These are phyloP conservation scores for Rosa lucieae DNA, from an alignment of 306 rosid species.

Conservation along the genomic window DNA sequence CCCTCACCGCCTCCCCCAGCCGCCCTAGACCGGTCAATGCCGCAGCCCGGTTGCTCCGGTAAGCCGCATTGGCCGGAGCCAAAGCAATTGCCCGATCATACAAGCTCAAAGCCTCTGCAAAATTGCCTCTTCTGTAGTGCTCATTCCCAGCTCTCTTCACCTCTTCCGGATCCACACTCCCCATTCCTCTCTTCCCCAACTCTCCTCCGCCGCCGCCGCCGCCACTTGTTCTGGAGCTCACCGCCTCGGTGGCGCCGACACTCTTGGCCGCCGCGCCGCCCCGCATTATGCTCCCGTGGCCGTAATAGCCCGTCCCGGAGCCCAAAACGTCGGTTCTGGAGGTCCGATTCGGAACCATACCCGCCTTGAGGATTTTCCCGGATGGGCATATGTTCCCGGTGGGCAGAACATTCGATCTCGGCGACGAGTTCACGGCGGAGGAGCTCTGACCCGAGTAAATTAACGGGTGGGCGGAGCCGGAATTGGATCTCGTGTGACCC, in stretches of 20 bases:
- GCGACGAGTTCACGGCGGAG: constrained; percentile 54
- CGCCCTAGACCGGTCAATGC: constrained; percentile 77
- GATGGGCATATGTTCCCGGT: constrained; percentile 94
- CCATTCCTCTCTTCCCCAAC: constrained; percentile 38
- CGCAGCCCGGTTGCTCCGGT: constrained; percentile 88
- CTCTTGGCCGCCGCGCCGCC: constrained; percentile 48
- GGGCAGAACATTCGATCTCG: constrained; percentile 56
- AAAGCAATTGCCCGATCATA: constrained; percentile 78
- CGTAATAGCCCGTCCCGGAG: constrained; percentile 74
- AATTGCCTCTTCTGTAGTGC: constrained; percentile 67
- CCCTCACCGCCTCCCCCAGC: constrained; percentile 71
- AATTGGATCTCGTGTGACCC: constrained; percentile 70
- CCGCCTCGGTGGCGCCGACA: constrained; percentile 14
- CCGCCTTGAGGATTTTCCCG: constrained; percentile 64
- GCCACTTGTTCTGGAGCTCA: constrained; percentile 11
- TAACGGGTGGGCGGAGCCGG: constrained; percentile 47
- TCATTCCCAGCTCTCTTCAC: constrained; percentile 81
- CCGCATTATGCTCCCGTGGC: constrained; percentile 96
- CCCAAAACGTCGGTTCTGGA: constrained; percentile 72
- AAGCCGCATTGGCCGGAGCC: constrained; percentile 69
- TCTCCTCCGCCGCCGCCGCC: constrained; percentile 34
- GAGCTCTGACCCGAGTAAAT: constrained; percentile 65
- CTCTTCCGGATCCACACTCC: constrained; percentile 72
- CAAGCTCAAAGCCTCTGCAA: constrained; percentile 68
- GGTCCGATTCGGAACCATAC: constrained; percentile 51